Evolutionary conservation across 371 early-diverging fungal species (phyloP).

Genomic region (Syncephalis plumigaleata): DNA sequence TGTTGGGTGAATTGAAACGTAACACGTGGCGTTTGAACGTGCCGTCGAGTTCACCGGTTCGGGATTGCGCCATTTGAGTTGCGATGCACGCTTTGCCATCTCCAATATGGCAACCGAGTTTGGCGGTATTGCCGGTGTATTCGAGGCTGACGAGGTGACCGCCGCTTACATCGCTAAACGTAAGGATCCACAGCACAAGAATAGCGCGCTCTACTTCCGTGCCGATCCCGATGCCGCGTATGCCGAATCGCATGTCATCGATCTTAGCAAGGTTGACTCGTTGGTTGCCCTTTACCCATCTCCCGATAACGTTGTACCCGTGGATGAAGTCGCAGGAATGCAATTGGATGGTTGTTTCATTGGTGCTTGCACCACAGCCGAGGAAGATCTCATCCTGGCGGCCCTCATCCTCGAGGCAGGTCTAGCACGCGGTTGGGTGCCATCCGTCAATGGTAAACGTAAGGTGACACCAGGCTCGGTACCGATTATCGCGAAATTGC

Average conservation of each 20-base stretch:
- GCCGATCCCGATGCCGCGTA: conserved; percentile 52
- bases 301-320: conserved; percentile 57
- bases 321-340: conserved; percentile 29
- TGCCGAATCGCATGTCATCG: conserved; percentile 52
- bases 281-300: conserved; percentile 52
- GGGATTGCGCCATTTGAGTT: conserved; percentile 48
- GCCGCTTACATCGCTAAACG: conserved; percentile 48
- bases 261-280: conserved; percentile 44
- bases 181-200: conserved; percentile 41
- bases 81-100: conserved; percentile 63
- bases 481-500: conserved; percentile 56
- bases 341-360: conserved; percentile 60
- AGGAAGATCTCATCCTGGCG: conserved; percentile 60
- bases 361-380: conserved; percentile 70
- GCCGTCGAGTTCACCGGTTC: conserved; percentile 64
- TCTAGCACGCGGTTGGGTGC: conserved; percentile 38
- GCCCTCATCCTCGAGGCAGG: conserved; percentile 55
- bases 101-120: conserved; percentile 71
- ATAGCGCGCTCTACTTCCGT: conserved; percentile 45
- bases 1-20: conserved; percentile 58
- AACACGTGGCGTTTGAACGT: conserved; percentile 67
- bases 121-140: conserved; percentile 67
- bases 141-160: conserved; percentile 52
- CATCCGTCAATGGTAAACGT: conserved; percentile 35
- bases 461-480: conserved; percentile 68